phyloP scores from a whole-genome alignment of 2,329 filamentous ascomycete genomes.

The Sordariomycetes sp. region DNA sequence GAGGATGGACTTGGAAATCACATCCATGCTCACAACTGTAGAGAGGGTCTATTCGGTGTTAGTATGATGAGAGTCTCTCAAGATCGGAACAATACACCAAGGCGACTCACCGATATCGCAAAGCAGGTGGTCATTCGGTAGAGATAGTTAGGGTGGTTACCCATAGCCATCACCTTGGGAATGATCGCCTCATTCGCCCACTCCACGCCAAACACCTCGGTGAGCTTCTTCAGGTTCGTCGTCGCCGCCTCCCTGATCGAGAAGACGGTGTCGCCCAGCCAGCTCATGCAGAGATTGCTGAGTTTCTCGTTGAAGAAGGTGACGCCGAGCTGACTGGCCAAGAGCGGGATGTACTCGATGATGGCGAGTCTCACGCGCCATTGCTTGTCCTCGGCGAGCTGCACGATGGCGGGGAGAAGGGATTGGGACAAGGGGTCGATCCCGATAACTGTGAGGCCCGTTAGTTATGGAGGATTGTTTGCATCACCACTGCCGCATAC shows the following conservation, averaged over 20 bases:
- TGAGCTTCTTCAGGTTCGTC: constrained; percentile 95
- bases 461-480: background rate
- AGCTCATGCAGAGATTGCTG: constrained; percentile 91
- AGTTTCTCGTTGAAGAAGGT: constrained; percentile 98
- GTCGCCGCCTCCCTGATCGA: constrained; percentile 97
- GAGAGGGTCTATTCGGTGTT: constrained; percentile 65
- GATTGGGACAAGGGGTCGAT: constrained; percentile 96
- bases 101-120: constrained; percentile 75
- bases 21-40: constrained; percentile 82
- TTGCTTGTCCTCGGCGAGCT: constrained; percentile 97
- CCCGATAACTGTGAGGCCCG: constrained; percentile 64
- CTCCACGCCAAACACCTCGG: constrained; percentile 94
- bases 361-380: constrained; percentile 97
- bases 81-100: background rate
- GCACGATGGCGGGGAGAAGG: constrained; percentile 90
- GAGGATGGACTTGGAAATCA: constrained; percentile 86
- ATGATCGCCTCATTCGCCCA: constrained; percentile 97
- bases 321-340: constrained; percentile 90
- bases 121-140: constrained; percentile 99
- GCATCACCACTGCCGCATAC: constrained; percentile 8
- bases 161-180: constrained; percentile 97
- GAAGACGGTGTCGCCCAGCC: constrained; percentile 97
- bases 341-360: constrained; percentile 96
- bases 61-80: background rate
- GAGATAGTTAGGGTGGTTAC: constrained; percentile 94